Conservation (phyloP, 2,329 filamentous ascomycete species). For the Dichotomopilus funicola region DNA sequence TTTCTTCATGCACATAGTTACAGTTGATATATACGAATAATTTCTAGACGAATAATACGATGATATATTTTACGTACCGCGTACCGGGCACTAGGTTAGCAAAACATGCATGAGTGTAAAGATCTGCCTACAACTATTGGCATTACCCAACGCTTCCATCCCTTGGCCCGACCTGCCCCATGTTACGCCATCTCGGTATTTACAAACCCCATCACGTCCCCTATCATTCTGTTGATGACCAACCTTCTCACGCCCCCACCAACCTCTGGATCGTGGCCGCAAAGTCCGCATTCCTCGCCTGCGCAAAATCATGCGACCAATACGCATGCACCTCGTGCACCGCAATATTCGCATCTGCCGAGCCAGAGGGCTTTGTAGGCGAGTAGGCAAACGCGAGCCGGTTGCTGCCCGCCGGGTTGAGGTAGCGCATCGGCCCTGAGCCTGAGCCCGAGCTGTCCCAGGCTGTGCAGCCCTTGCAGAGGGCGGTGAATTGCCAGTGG, state of each 20-base stretch:
- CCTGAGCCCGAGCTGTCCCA: slow-evolving; percentile 6
- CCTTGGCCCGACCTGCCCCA: no score
- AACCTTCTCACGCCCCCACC: not conserved
- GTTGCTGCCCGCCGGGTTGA: slow-evolving; percentile 26
- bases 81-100: no score
- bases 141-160: no score
- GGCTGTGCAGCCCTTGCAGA: slow-evolving; percentile 27
- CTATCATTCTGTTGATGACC: not conserved
- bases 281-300: slow-evolving; percentile 23
- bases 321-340: slow-evolving; percentile 26
- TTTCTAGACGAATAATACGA: no score
- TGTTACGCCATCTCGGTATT: not conserved
- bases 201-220: not conserved
- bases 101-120: no score
- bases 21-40: no score
- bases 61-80: no score
- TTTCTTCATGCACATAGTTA: no score
- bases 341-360: slow-evolving; percentile 18
- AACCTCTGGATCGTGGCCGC: slow-evolving; percentile 8
- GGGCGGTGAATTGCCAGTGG: slow-evolving; percentile 36
- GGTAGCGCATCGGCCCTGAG: slow-evolving; percentile 14
- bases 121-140: no score
- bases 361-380: slow-evolving; percentile 17
- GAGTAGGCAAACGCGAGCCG: slow-evolving; percentile 27
- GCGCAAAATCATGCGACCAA: slow-evolving; percentile 25